These are phyloP conservation scores for Rhizomucor pusillus DNA, from an alignment of 371 early-diverging fungal species.

Conservation along the genomic window DNA sequence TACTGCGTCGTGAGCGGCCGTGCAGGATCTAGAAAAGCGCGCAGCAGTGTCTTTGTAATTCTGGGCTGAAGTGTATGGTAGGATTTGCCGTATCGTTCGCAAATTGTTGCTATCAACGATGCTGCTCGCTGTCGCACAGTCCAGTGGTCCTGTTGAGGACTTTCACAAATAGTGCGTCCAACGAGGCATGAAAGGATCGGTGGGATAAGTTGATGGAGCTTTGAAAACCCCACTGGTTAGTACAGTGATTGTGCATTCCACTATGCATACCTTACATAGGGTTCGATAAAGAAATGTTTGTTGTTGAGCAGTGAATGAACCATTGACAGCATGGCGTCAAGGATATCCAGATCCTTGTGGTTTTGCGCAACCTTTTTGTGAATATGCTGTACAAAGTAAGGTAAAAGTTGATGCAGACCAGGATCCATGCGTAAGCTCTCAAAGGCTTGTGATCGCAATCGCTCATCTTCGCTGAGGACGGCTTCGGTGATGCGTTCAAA, in stretches of 20 bases:
- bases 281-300: conserved; percentile 93
- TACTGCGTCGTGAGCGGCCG: conserved; percentile 83
- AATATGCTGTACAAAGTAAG: conserved; percentile 97
- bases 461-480: conserved; percentile 74
- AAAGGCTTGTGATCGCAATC: conserved; percentile 75
- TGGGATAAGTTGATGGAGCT: conserved; percentile 98
- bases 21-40: conserved; percentile 84
- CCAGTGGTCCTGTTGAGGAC: conserved; percentile 78
- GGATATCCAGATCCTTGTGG: conserved; percentile 64
- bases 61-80: conserved; percentile 90
- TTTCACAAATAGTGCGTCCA: conserved; percentile 78
- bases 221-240: not conserved
- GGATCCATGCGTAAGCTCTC: conserved; percentile 90
- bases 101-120: conserved; percentile 67
- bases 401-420: conserved; percentile 96
- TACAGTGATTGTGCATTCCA: not conserved
- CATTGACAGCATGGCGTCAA: conserved; percentile 81
- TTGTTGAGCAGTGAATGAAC: conserved; percentile 87
- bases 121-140: conserved; percentile 79
- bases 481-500: conserved; percentile 94
- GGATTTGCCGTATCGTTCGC: conserved; percentile 66
- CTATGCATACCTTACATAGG: conserved; percentile 78
- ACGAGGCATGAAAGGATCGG: conserved; percentile 95
- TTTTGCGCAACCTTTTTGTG: conserved; percentile 84
- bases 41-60: conserved; percentile 82